A percentile compares a stretch with the other conserved stretches of the same genome.
Evolutionary conservation across 306 rosid genomes (phyloP).

Genomic region (Sechiopsis laciniata): DNA sequence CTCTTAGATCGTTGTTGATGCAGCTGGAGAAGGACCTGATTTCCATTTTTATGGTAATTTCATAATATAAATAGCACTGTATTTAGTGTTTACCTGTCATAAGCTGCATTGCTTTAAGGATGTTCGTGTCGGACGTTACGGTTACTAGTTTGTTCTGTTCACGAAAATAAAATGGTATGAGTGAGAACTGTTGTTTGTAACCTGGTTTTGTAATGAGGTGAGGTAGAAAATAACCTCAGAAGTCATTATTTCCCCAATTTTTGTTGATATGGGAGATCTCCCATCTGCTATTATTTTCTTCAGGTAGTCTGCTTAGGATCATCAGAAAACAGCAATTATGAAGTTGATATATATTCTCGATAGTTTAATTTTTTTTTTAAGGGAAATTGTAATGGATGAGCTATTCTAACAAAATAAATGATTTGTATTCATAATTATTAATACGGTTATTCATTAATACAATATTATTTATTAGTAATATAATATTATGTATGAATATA

Average conservation of each 20-base stretch:
- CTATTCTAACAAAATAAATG: too few species aligned
- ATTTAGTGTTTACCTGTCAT: conserved; percentile 62
- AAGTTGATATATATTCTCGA: neutral
- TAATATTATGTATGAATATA: too few species aligned
- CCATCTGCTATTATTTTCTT: conserved; percentile 68
- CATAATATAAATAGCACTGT: neutral
- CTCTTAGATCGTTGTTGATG: conserved; percentile 5
- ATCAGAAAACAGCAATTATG: conserved; percentile 8
- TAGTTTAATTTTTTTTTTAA: neutral
- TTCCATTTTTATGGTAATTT: conserved; percentile 10
- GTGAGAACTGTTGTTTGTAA: conserved; percentile 21
- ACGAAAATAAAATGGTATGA: neutral
- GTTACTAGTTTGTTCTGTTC: conserved; percentile 60
- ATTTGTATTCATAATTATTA: too few species aligned
- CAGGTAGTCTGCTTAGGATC: conserved; percentile 46
- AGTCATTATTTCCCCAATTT: conserved; percentile 81
- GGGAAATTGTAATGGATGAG: too few species aligned
- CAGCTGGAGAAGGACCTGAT: conserved; percentile 14
- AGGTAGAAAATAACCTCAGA: conserved; percentile 43
- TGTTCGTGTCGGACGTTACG: conserved; percentile 66
- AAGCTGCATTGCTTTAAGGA: conserved; percentile 83
- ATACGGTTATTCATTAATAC: too few species aligned
- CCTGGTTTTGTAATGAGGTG: conserved; percentile 8
- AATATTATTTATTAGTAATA: too few species aligned
- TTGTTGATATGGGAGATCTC: conserved; percentile 61